Evolutionary conservation across 768 basidiomycete genomes (phyloP), one percentile per base, ranked within the genome.

Genomic region (Russula abietina): DNA sequence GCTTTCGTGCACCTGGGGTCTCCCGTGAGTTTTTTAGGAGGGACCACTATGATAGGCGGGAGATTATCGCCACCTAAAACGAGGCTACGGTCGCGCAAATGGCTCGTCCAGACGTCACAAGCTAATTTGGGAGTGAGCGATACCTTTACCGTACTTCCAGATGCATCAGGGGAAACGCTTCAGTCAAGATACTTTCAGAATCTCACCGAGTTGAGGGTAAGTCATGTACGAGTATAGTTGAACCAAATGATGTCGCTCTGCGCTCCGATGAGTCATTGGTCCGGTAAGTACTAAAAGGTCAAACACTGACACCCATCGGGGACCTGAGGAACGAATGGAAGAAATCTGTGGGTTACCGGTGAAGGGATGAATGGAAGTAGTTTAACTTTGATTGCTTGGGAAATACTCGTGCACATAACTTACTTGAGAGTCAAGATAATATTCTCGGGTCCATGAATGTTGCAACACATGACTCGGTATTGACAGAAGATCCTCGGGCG

Each of bases 81-180:
- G 14, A 88, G 75, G 41, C 78, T 74, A 36, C 74, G 71, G 3
- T 75, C 79, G 38, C 73, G 75, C 6, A 89, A 73, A 70, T 83
- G 77, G 38, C 84, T 77, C 2, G 79, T 73, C 76, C 85, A 82
- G 22, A 89, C 74, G 66, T 89, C 87, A 60, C 81, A 75, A 28
- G 81, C 57, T 14, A 61, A n/a, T 3, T 50, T 17, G 14, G 53
- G 54, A 10, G 54, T 14, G 28, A 59, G 63, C 16, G 63, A 60
- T 50, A 32, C 17, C 33, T 43, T 24, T 54, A 52, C 32, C 26
- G 57, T 50, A 28, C 63, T 64, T 60, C 39, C 24, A 32, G 49
- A 49, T 8, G 33, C n/a, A 9, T 55, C 32, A 56, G 53, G 33
- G 28, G 24, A 24, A 14, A 41, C 10, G 28, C 32, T 7, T 2